Evolutionary conservation across 352 stramenopile genomes (phyloP), one percentile per base, ranked within the genome.

Genomic region (Globisporangium apiculatum): DNA sequence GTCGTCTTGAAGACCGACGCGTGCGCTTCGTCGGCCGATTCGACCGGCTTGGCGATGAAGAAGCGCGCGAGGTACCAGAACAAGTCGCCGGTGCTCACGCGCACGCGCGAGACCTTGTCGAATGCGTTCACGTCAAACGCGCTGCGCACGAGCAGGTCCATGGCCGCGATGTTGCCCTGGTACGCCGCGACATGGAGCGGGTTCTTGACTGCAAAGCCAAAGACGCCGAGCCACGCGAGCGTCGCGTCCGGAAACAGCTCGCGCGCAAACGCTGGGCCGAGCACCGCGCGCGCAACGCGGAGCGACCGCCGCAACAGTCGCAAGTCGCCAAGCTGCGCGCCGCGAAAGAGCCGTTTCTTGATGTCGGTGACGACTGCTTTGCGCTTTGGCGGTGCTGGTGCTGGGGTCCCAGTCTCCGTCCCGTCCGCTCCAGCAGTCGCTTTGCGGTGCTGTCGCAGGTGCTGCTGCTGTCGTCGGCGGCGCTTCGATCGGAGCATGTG

Each of bases 1-100:
- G 83, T 94, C 41, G 81, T 89, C 53, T 86, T 84, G 64, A 94
- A 91, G 43, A 91, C 77, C 5, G 83, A 89, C 7, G 75, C 81
- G 8, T 76, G 77, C 17, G 77, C 79, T 57, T 89, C 76, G 45
- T 91, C 78, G 17, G 83, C 76, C 6, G 65, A 66, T 35, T 68
- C 69, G 3, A 69, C 65, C 3, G 77, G 79, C 4, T 72, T 73
- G 2, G 66, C 57, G n/a, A 94, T 73, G 37, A 94, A 83, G 45
- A 80, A 86, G 12, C 78, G 73, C 40, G 79, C 79, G 48, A 91
- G 83, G 50, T 88, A 91, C 77, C 75, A 88, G 46, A 93, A 94
- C 42, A 94, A 57, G 55, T 94, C 81, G 15, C 83, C 83, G 8
- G 83, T 94, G 31, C 68, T 86, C 53, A 94, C 86, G 6, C 83